These are phyloP conservation scores for Collybia nuda DNA, from an alignment of 768 basidiomycete genomes.

Conservation along the genomic window DNA sequence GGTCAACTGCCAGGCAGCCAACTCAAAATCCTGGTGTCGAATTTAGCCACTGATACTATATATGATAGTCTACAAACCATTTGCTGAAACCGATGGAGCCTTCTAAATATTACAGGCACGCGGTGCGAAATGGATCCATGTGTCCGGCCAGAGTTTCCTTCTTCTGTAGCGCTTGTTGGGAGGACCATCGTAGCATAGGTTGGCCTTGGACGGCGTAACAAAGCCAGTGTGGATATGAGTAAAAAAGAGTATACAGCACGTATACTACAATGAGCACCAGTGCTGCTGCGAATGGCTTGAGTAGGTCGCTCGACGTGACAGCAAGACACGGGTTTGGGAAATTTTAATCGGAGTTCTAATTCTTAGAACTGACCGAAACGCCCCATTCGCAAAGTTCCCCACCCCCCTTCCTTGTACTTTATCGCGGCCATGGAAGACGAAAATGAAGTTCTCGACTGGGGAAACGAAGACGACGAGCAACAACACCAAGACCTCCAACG, in stretches of 20 bases:
- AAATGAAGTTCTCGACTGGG: slow-evolving; percentile 71
- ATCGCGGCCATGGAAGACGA: slow-evolving; percentile 61
- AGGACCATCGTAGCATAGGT: slow-evolving; percentile 37
- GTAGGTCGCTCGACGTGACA: slow-evolving; percentile 7
- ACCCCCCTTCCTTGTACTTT: slow-evolving; percentile 14
- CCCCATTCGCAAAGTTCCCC: slow-evolving; percentile 6
- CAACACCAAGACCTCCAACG: slow-evolving; percentile 20
- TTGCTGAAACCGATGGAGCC: slow-evolving; percentile 80
- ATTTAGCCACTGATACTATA: slow-evolving; percentile 3
- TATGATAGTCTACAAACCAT: slow-evolving; percentile 55
- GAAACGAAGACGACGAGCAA: slow-evolving; percentile 43
- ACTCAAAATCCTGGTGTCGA: slow-evolving; percentile 81
- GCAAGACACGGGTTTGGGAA: slow-evolving; percentile 13
- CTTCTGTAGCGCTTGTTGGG: slow-evolving; percentile 39
- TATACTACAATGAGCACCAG: slow-evolving; percentile 1
- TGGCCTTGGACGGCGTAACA: slow-evolving; percentile 33
- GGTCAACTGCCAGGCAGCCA: slow-evolving; percentile 94
- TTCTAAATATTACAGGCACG: slow-evolving; percentile 77
- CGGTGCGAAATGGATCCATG: slow-evolving; percentile 47
- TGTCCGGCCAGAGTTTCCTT: slow-evolving; percentile 31
- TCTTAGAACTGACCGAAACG: slow-evolving; percentile 9
- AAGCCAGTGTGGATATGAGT: slow-evolving; percentile 31
- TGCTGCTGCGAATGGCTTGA: slow-evolving; percentile 3
- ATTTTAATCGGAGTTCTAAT: slow-evolving; percentile 18
- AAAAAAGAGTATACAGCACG: not conserved